These are phyloP conservation scores for Alternaria sp. DNA, from an alignment of 2,329 filamentous ascomycete species.

Conservation along the genomic window DNA sequence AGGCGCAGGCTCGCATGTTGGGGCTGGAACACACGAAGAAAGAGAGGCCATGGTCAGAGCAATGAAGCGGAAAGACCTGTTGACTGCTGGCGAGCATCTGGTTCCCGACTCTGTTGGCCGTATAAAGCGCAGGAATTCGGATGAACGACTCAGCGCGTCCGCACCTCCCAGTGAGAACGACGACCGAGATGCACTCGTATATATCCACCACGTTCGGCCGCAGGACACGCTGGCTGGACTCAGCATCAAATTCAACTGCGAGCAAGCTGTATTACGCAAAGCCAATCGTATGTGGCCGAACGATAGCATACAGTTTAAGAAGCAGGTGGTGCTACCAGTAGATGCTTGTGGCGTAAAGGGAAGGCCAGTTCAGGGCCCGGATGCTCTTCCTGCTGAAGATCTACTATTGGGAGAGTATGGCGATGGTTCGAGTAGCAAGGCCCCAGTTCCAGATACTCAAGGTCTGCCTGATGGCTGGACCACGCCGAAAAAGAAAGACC, in stretches of 20 bases:
- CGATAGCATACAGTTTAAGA: conserved; percentile 85
- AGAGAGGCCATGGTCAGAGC: conserved; percentile 57
- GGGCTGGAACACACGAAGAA: conserved; percentile 56
- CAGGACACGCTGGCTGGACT: conserved; percentile 91
- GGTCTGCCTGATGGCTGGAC: conserved; percentile 49
- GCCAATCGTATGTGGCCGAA: conserved; percentile 95
- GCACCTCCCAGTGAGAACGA: conserved; percentile 65
- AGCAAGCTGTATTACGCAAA: conserved; percentile 81
- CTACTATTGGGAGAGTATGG: conserved; percentile 44
- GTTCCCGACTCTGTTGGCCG: conserved; percentile 56
- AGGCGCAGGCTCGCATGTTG: conserved; percentile 50
- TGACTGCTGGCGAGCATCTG: conserved; percentile 52
- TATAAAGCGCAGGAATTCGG: conserved; percentile 73
- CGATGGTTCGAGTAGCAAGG: conserved; percentile 26
- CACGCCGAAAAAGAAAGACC: conserved; percentile 46
- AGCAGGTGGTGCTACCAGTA: conserved; percentile 83
- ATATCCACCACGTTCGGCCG: conserved; percentile 84
- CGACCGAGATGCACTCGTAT: conserved; percentile 80
- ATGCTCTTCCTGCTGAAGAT: conserved; percentile 50
- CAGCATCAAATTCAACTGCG: conserved; percentile 87
- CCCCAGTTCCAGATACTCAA: conserved; percentile 27
- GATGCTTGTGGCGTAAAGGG: conserved; percentile 89
- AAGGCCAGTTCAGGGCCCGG: conserved; percentile 57
- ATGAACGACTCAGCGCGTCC: conserved; percentile 62
- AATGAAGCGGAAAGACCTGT: conserved; percentile 59